Evolutionary conservation across 495 filamentous ascomycete species (phyloP).

Genomic region (Penicillium maclennaniae): DNA sequence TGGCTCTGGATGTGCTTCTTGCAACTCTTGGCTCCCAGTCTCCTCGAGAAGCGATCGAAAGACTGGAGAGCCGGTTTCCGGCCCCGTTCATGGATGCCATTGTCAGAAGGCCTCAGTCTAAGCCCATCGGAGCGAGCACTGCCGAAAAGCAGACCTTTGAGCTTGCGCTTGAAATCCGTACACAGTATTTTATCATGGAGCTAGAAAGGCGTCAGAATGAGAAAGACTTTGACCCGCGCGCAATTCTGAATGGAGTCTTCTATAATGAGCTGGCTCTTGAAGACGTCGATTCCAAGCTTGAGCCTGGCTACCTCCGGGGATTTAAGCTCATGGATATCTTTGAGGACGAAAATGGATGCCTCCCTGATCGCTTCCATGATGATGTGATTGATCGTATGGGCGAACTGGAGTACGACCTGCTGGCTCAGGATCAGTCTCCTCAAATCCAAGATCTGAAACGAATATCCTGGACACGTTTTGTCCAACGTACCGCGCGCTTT

Average conservation of each 20-base stretch:
- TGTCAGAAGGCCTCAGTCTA: not conserved
- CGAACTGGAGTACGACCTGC: constrained; percentile 27
- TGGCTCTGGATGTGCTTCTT: constrained; percentile 33
- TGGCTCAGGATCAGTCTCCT: constrained; percentile 17
- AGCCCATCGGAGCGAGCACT: constrained; percentile 23
- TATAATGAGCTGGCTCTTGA: constrained; percentile 19
- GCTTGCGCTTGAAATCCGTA: constrained; percentile 40
- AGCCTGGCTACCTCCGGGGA: constrained; percentile 27
- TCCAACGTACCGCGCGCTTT: constrained; percentile 31
- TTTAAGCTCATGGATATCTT: constrained; percentile 27
- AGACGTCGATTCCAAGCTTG: constrained; percentile 9
- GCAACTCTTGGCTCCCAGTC: constrained; percentile 13
- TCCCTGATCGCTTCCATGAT: constrained; percentile 29
- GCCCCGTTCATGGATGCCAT: constrained; percentile 30
- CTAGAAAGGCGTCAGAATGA: constrained; percentile 28
- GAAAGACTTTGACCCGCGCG: constrained; percentile 24
- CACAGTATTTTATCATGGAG: constrained; percentile 32
- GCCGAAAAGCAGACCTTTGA: constrained; percentile 30
- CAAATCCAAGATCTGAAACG: constrained; percentile 26
- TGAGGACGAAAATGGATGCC: constrained; percentile 27
- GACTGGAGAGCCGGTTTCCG: constrained; percentile 33
- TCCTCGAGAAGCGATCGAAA: constrained; percentile 21
- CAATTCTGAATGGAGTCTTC: constrained; percentile 26
- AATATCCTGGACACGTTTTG: constrained; percentile 31
- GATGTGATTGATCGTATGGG: constrained; percentile 30